phyloP scores from a whole-genome alignment of 345 rosid genomes.

The Ceriops zippeliana region DNA sequence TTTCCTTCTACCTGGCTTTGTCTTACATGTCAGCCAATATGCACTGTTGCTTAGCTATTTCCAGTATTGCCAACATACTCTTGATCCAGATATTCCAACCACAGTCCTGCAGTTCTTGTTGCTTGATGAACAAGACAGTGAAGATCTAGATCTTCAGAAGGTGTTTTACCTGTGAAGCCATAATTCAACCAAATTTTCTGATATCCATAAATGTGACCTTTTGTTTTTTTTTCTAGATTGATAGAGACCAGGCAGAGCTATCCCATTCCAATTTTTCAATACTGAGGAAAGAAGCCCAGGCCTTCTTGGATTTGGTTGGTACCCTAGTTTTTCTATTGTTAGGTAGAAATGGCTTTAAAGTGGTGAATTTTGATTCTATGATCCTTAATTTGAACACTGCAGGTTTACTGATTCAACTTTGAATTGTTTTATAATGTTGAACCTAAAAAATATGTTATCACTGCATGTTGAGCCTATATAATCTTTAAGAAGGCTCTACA shows the following conservation, averaged over 20 bases:
- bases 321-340: not conserved
- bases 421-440: not conserved
- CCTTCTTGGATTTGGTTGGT: conserved; percentile 80
- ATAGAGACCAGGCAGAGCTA: conserved; percentile 86
- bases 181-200: not conserved
- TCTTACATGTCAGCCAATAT: conserved; percentile 55
- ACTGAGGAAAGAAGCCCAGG: conserved; percentile 78
- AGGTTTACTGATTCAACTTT: not conserved
- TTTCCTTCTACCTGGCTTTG: conserved; percentile 2
- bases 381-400: too few relatives aligned
- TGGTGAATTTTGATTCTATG: not conserved
- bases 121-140: conserved; percentile 78
- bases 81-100: conserved; percentile 80
- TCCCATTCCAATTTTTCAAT: conserved; percentile 76
- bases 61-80: conserved; percentile 89
- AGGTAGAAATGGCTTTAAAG: conserved; percentile 5
- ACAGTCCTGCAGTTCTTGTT: conserved; percentile 68
- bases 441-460: not conserved
- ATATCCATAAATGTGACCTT: conserved; percentile 3
- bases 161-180: conserved; percentile 29
- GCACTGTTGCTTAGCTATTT: conserved; percentile 89
- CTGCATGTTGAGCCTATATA: not conserved
- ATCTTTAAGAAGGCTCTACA: not conserved
- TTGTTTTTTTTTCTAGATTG: conserved; percentile 46
- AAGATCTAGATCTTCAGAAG: conserved; percentile 80